phyloP scores from a whole-genome alignment of 23 red algal genomes.

The Gracilaria domingensis region DNA sequence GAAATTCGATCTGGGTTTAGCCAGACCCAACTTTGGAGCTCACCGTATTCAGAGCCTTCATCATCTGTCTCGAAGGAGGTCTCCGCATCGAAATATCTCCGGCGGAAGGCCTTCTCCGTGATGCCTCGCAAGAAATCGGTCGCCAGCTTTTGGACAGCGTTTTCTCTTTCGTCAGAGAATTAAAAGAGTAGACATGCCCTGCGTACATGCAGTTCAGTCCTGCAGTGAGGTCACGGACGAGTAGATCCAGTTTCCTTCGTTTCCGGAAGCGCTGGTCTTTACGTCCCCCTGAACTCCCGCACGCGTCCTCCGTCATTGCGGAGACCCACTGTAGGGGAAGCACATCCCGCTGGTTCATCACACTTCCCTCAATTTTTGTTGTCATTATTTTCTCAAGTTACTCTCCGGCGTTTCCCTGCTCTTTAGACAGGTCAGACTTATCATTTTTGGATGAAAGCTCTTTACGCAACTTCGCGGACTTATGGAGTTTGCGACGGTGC shows the following conservation, averaged over 20 bases:
- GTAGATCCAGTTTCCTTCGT: no score
- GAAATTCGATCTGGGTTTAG: neutral
- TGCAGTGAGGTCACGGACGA: neutral
- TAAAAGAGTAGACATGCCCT: neutral
- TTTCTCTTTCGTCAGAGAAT: neutral
- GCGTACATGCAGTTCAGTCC: neutral
- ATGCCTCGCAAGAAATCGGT: slow-evolving; percentile 14
- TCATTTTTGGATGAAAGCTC: neutral
- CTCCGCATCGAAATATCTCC: slow-evolving; percentile 20
- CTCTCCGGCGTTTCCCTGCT: neutral
- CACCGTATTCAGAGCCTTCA: neutral
- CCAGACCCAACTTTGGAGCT: neutral
- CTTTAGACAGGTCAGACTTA: neutral
- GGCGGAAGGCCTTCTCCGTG: slow-evolving; percentile 17
- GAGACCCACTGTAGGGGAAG: no score
- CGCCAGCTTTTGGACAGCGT: neutral
- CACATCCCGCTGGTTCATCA: no score
- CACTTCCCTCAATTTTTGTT: neutral
- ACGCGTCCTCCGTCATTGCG: no score
- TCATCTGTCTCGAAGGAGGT: neutral
- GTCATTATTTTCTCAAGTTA: neutral
- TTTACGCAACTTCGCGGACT: neutral
- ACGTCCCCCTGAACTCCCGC: no score
- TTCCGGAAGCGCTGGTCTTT: no score
- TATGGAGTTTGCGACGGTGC: neutral